Conservation (phyloP, 805 yeast genomes). For the Kodamaea laetipori region DNA sequence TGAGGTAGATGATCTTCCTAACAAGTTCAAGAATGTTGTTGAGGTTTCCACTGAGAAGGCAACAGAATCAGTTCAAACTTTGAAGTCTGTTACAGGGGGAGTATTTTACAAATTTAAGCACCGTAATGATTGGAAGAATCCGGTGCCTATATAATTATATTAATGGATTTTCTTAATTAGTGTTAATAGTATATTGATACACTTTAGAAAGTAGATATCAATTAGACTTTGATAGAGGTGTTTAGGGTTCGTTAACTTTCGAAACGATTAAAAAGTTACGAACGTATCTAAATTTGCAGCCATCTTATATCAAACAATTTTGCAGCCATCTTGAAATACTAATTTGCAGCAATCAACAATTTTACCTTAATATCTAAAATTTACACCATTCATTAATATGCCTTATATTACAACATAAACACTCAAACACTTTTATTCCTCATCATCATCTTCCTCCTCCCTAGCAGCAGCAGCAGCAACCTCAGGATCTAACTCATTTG, state of each 20-base stretch:
- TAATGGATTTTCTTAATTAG: too few relatives aligned
- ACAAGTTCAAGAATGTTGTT: background rate
- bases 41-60: background rate
- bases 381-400: too few relatives aligned
- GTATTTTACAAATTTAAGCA: background rate
- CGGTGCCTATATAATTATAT: background rate
- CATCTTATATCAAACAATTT: background rate
- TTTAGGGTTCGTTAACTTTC: too few relatives aligned
- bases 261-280: background rate
- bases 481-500: conserved; percentile 27
- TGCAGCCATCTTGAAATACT: background rate
- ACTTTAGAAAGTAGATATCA: too few relatives aligned
- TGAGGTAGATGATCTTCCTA: background rate
- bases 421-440: conserved; percentile 4
- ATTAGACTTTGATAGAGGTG: too few relatives aligned
- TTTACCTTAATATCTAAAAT: too few relatives aligned
- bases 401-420: too few relatives aligned
- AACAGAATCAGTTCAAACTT: background rate
- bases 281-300: background rate
- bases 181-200: too few relatives aligned
- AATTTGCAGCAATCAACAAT: too few relatives aligned
- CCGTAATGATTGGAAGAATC: conserved; percentile 1
- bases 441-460: conserved; percentile 17
- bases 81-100: background rate
- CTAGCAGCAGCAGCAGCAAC: conserved; percentile 5